Base-by-base conservation (phyloP, 2,329 filamentous ascomycete species). In the Aspergillus tanneri region DNA sequence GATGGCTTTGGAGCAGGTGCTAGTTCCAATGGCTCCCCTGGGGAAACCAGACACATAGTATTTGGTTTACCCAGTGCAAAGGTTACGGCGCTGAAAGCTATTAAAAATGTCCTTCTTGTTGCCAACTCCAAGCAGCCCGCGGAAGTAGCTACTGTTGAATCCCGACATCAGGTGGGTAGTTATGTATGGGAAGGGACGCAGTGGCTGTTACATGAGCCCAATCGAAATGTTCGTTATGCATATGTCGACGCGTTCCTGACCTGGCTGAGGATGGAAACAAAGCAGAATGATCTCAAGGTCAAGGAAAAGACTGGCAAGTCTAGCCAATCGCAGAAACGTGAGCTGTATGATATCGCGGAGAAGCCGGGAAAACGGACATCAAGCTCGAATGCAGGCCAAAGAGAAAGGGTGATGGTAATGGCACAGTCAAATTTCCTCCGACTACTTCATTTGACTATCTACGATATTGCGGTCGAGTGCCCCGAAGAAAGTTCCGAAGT, bases 141-240 rank as follows among this genome's bases (percentile, higher is more conserved):
- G 50, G 77, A 74, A 56, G 80, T 79, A 56, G 83, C 78, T 64
- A 78, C 76, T 43, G 81, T 81, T 23, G 80, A 93, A 43, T 82
- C 84, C 5, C 81, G 90, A 54, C 88, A 86, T 65, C 82, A 78
- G 32, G 88, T 95, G 1, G 85, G 88, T 0, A 78, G 95, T 7
- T 81, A 87, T 46, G 87, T 91, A 0, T 99, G 93, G 93, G 91
- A 97, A 68, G 90, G 89, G n/a, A 96, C 91, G 0, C 90, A 96
- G 53, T 96, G 90, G 88, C 81, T 97, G 36, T 74, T 97, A 16
- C 84, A 87, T 28, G 92, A 96, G 61, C 78, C 83, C 1, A 86
- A 91, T 60, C 83, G 83, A 24, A 78, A 83, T 24, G 90, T 97
- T 25, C 83, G 91, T 45, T 86, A 86, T 64, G 88, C 90, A 0